Evolutionary conservation across 1,139 yeast genomes (phyloP).

Genomic region (Candida frijolesensis): DNA sequence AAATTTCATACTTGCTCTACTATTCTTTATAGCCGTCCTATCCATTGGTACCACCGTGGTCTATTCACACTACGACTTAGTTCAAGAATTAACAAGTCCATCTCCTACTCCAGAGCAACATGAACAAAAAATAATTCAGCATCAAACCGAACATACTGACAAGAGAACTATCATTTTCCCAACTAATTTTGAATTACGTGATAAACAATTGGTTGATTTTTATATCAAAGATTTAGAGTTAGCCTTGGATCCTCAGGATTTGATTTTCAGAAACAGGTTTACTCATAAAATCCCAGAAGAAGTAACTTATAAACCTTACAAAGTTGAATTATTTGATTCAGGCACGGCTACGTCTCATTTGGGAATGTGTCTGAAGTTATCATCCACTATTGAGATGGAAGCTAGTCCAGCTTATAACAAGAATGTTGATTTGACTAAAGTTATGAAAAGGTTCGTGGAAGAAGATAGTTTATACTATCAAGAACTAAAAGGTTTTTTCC

Average conservation of each 20-base stretch:
- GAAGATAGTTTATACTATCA: constrained; percentile 22
- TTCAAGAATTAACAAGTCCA: neutral
- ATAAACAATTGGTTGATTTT: neutral
- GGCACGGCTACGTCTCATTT: neutral
- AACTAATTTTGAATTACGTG: neutral
- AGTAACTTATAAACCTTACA: neutral
- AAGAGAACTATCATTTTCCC: constrained; percentile 4
- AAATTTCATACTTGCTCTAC: neutral
- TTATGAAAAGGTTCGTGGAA: constrained; percentile 15
- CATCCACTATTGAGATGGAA: neutral
- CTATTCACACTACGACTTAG: neutral
- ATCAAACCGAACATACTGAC: neutral
- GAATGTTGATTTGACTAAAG: constrained; percentile 15
- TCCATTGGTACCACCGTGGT: neutral
- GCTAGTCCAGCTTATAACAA: constrained; percentile 3
- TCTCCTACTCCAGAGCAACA: neutral
- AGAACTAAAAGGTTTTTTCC: constrained; percentile 30
- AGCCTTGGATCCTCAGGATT: constrained; percentile 6
- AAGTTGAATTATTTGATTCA: constrained; percentile 2
- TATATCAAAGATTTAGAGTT: neutral
- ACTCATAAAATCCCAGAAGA: neutral
- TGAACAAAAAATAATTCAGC: neutral
- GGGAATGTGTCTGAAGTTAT: constrained; percentile 1
- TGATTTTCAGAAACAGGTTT: constrained; percentile 2
- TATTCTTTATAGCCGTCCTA: neutral